phyloP scores from a whole-genome alignment of 1,139 yeast genomes.

The Candida labiduridarum region DNA sequence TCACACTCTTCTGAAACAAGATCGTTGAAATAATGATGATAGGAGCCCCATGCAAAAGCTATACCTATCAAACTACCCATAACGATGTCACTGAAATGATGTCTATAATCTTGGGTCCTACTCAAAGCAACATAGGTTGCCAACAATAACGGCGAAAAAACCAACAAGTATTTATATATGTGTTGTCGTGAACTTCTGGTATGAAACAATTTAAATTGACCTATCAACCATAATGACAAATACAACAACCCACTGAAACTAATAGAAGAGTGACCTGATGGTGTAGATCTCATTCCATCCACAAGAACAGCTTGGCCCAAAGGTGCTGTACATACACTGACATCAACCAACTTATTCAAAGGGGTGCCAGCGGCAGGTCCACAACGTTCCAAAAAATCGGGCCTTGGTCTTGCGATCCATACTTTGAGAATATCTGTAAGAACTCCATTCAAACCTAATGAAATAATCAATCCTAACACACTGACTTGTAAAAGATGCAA shows the following conservation, averaged over 20 bases:
- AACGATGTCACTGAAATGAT: constrained; percentile 69
- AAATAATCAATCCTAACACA: constrained; percentile 26
- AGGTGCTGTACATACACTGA: constrained; percentile 40
- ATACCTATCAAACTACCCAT: constrained; percentile 52
- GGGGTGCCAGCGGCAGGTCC: constrained; percentile 46
- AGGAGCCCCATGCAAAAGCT: constrained; percentile 23
- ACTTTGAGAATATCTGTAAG: constrained; percentile 69
- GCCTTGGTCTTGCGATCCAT: constrained; percentile 81
- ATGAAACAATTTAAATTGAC: constrained; percentile 41
- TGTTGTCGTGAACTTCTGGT: constrained; percentile 12
- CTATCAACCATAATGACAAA: constrained; percentile 62
- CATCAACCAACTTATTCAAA: constrained; percentile 37
- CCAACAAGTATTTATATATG: constrained; percentile 19
- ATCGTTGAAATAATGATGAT: constrained; percentile 45
- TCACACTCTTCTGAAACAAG: constrained; percentile 17
- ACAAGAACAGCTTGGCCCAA: constrained; percentile 51
- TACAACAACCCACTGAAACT: constrained; percentile 70
- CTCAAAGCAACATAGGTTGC: constrained; percentile 61
- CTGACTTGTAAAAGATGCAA: constrained; percentile 26
- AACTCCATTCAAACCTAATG: constrained; percentile 31
- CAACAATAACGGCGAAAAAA: constrained; percentile 21
- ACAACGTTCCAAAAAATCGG: constrained; percentile 77
- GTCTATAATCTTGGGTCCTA: constrained; percentile 75
- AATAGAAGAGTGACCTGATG: constrained; percentile 78
- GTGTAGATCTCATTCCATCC: constrained; percentile 81